These are phyloP conservation scores for button mushroom (Agaricus bisporus) DNA, from an alignment of 768 basidiomycete genomes.

Conservation along the genomic window DNA sequence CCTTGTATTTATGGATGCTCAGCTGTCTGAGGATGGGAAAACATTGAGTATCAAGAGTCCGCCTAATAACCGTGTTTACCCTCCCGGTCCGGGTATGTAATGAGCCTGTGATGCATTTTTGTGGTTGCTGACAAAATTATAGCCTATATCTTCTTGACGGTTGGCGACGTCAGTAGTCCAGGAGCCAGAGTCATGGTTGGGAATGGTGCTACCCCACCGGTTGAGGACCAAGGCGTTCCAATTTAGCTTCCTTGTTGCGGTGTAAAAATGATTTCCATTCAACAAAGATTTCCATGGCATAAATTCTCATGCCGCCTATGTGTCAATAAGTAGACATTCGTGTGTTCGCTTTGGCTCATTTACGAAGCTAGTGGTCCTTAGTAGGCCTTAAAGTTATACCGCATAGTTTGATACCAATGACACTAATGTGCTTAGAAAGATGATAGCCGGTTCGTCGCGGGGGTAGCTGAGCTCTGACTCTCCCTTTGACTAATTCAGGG, in stretches of 20 bases:
- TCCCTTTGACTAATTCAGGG: too few species aligned
- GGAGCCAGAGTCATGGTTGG: constrained; percentile 35
- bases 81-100: constrained; percentile 31
- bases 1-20: constrained; percentile 29
- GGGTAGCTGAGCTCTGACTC: too few species aligned
- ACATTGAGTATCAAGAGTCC: constrained; percentile 28
- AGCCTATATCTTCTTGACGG: constrained; percentile 25
- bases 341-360: too few species aligned
- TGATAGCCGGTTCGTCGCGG: too few species aligned
- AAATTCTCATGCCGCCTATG: too few species aligned
- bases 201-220: constrained; percentile 32
- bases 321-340: too few species aligned
- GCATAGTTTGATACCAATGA: too few species aligned
- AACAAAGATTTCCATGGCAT: too few species aligned
- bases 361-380: too few species aligned
- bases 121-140: background rate
- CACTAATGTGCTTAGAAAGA: too few species aligned
- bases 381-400: too few species aligned
- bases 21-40: constrained; percentile 24
- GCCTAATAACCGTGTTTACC: constrained; percentile 30
- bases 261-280: too few species aligned
- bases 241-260: constrained; percentile 2
- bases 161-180: constrained; percentile 29
- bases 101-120: background rate
- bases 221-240: constrained; percentile 24